Percentiles rank a stretch among this genome's conserved stretches.
phyloP scores from a whole-genome alignment of 148 eudicot genomes.

The Amaranthus hypochondriacus region DNA sequence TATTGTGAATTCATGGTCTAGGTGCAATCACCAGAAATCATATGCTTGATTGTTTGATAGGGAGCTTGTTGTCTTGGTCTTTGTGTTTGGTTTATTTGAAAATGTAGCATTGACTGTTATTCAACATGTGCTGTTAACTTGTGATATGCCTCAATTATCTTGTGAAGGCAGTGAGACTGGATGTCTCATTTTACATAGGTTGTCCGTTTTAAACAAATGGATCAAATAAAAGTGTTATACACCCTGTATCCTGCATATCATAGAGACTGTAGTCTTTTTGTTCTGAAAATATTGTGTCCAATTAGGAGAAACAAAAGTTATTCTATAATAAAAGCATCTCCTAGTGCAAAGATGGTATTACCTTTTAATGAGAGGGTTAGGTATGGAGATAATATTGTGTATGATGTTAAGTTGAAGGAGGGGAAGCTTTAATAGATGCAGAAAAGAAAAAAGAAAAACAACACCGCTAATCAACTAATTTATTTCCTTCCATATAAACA shows the following conservation, averaged over 20 bases:
- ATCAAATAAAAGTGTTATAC: not conserved
- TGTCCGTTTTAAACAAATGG: not conserved
- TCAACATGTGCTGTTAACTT: not conserved
- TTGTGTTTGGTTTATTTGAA: not conserved
- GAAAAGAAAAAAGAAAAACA: no score
- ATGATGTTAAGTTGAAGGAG: no score
- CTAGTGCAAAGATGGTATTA: not conserved
- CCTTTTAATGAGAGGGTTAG: no score
- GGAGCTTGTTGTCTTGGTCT: not conserved
- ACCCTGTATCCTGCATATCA: not conserved
- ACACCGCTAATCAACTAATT: no score
- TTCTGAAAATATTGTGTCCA: not conserved
- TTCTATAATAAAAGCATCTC: not conserved
- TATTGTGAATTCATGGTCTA: not conserved
- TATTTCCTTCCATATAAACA: no score
- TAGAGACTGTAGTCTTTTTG: not conserved
- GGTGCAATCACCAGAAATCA: not conserved
- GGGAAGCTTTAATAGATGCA: no score
- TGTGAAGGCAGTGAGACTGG: not conserved
- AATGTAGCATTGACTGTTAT: not conserved
- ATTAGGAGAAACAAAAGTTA: no score
- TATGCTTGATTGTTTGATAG: not conserved
- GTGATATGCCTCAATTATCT: not conserved
- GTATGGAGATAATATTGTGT: no score
- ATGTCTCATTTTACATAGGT: not conserved